Evolutionary conservation across 371 early-diverging fungal genomes (phyloP).

Genomic region (Mortierella sp.): DNA sequence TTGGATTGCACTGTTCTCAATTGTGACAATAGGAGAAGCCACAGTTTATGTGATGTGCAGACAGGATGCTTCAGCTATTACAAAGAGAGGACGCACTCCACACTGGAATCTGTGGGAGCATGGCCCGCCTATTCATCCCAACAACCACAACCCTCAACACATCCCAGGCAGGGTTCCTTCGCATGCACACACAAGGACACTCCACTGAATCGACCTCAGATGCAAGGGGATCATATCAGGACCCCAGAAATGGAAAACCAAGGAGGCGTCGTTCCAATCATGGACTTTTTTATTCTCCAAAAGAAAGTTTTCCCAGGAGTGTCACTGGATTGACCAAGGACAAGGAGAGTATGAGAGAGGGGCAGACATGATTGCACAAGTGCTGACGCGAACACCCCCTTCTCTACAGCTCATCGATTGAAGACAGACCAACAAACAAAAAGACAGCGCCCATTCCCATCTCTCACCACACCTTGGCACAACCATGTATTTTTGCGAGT

Average conservation of each 20-base stretch:
- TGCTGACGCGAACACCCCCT: neutral
- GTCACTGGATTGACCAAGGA: neutral
- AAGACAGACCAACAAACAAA: neutral
- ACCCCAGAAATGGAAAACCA: neutral
- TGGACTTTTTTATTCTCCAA: neutral
- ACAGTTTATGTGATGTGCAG: neutral
- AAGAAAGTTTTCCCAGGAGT: conserved; percentile 6
- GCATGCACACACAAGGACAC: neutral
- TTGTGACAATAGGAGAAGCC: neutral
- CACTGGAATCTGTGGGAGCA: neutral
- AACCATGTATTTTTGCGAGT: neutral
- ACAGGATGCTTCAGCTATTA: neutral
- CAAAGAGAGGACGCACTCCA: neutral
- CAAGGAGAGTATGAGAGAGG: neutral
- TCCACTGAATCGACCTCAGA: neutral
- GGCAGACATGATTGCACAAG: neutral
- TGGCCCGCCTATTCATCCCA: neutral
- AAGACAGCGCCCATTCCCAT: neutral
- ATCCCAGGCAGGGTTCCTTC: neutral
- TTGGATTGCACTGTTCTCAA: neutral
- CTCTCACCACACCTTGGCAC: neutral
- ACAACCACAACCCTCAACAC: neutral
- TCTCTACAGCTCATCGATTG: neutral
- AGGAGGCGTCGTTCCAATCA: neutral
- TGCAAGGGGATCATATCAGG: neutral